Base-by-base conservation (phyloP, 192 early-diverging fungal genomes). In the Endogone sp. region DNA sequence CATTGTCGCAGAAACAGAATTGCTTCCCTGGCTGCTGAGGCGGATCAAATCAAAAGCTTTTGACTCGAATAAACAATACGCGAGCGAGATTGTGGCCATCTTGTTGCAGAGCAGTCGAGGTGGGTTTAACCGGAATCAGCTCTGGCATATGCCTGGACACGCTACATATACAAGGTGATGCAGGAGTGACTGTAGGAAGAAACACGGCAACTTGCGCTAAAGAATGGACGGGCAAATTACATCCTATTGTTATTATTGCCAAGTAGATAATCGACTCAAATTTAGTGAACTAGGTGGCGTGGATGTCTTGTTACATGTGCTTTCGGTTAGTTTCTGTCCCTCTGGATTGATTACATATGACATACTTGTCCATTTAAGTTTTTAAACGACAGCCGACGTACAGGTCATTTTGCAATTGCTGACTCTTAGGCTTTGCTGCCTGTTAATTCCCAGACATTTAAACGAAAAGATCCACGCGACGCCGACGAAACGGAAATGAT, bases 401-500 rank as follows among this genome's bases (percentile, higher is more conserved):
- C 16, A 49, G 16, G 37, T 16, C 16, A 11, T 49, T 49, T 49
- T 49, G 37, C 37, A 55, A 56, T 22, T 23, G 29, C n/a, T 54
- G 8, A 28, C 30, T 4, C 23, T 30, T 29, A 16, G 37, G 16
- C 37, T 24, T n/a, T 28, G 49, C 55, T 16, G n/a, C 29, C 24
- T 55, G 49, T 11, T 9, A 21, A 54, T 2, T n/a, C 25, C 26
- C 61, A 83, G 69, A 66, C 68, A 1, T 86, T 82, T 62, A 88
- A 81, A 62, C 79, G 84, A 30, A 84, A 84, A 85, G 93, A 96
- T 70, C 96, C 97, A 2, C 76, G 79, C 20, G 90, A 93, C 59
- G 85, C 84, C 4, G 93, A 96, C 67, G 96, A 97, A 66, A 81
- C 88, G 49, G 97, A 99, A 68, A 82, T 94, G 77, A 77, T 99